These are phyloP conservation scores for Rhodotorula graminis DNA, from an alignment of 768 basidiomycete genomes.

Conservation along the genomic window DNA sequence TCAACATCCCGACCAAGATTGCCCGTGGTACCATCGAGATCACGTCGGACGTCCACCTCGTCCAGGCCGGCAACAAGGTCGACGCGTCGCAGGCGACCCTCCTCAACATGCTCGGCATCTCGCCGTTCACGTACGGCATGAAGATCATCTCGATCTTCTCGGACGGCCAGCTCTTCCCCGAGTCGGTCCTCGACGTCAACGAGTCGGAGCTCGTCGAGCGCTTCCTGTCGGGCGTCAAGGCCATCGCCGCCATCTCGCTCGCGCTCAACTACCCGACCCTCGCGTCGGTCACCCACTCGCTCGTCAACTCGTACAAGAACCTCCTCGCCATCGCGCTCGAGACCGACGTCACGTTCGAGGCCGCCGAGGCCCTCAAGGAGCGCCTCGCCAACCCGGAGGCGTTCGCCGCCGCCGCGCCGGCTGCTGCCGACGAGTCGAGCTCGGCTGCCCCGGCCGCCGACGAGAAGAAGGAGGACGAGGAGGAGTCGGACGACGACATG, in stretches of 20 bases:
- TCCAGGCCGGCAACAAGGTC: conserved; percentile 71
- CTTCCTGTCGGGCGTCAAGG: conserved; percentile 89
- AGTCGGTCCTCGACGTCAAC: conserved; percentile 84
- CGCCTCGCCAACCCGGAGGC: conserved; percentile 97
- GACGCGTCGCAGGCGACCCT: conserved; percentile 95
- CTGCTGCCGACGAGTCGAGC: conserved; percentile 57
- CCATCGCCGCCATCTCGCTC: conserved; percentile 90
- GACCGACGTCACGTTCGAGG: conserved; percentile 93
- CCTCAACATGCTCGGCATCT: conserved; percentile 99
- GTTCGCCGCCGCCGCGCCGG: conserved; percentile 74
- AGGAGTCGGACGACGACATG: conserved; percentile 2
- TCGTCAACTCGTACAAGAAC: conserved; percentile 99
- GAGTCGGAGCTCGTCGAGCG: conserved; percentile 84
- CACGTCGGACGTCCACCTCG: conserved; percentile 92
- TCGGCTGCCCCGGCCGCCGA: conserved; percentile 54
- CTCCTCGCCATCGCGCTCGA: conserved; percentile 57
- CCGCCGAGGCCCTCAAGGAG: conserved; percentile 91
- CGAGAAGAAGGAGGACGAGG: conserved; percentile 55
- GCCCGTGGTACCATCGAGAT: conserved; percentile 99
- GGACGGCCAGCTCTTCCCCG: conserved; percentile 83
- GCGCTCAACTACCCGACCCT: conserved; percentile 94
- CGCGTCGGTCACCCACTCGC: conserved; percentile 85
- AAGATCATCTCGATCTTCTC: conserved; percentile 85
- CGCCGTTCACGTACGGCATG: conserved; percentile 89
- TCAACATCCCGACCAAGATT: conserved; percentile 99